phyloP scores from a whole-genome alignment of 2,329 filamentous ascomycete species.

The Cladosporium halotolerans region DNA sequence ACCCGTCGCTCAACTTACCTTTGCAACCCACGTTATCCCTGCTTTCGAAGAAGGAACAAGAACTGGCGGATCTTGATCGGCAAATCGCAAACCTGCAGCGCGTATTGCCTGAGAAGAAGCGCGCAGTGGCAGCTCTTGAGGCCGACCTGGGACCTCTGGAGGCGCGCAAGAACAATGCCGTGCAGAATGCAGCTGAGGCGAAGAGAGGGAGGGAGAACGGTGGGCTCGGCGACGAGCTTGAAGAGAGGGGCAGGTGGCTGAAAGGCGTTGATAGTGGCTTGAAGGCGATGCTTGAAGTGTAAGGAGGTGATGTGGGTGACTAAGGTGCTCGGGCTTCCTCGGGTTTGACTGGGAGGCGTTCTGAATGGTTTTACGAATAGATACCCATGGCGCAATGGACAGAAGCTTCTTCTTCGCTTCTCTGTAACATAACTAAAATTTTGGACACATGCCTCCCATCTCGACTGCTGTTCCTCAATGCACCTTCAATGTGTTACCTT shows the following conservation, averaged over 20 bases:
- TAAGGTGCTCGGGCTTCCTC: background rate
- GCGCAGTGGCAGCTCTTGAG: conserved; percentile 60
- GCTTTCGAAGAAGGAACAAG: conserved; percentile 35
- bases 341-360: background rate
- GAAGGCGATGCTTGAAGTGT: conserved; percentile 56
- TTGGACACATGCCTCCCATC: too few species aligned
- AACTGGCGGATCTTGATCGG: conserved; percentile 36
- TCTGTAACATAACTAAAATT: too few species aligned
- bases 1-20: conserved; percentile 37
- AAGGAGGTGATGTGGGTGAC: conserved; percentile 10
- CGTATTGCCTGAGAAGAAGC: conserved; percentile 58
- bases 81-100: conserved; percentile 48
- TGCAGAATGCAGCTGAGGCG: conserved; percentile 60
- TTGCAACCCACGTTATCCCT: conserved; percentile 38
- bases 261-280: conserved; percentile 60
- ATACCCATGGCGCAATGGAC: background rate
- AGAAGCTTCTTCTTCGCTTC: too few species aligned
- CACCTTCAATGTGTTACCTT: too few species aligned
- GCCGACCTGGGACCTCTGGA: conserved; percentile 64
- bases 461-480: too few species aligned
- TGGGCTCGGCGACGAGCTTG: conserved; percentile 65
- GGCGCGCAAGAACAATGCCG: conserved; percentile 58
- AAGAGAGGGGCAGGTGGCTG: conserved; percentile 70
- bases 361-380: background rate
- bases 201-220: conserved; percentile 59